Evolutionary conservation across 306 rosid species (phyloP), one percentile per base, ranked within the genome.

Genomic region (Gillenia trifoliata): DNA sequence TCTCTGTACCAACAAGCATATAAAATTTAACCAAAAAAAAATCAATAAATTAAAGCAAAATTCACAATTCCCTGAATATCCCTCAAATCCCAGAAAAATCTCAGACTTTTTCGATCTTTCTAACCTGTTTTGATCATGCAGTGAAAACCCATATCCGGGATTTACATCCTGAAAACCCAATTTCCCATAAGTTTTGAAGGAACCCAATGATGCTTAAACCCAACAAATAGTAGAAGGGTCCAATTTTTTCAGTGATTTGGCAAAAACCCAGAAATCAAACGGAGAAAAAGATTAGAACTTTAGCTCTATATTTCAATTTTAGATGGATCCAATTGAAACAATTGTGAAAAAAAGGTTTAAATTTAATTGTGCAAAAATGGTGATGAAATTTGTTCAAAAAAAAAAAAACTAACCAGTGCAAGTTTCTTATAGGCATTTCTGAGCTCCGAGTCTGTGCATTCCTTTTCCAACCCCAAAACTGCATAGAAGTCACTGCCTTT

Each of bases 401-500:
- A 36, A 56, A 71, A 22, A 66, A 76, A 30, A 81, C 92, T 85
- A 83, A 92, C 98, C 98, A 88, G 62, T 75, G 98, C 98, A 54
- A 92, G 90, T 84, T 86, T 95, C 91, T 83, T 95, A 84, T 95
- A 95, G 4, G 98, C 92, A 78, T 76, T 87, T 68, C 85, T 79
- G 77, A 95, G 88, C 81, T 95, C 98, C 30, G 78, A 70, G 25
- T 83, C 87, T 2, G 93, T 68, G 87, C 99, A 95, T 81, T 90
- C 98, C 79, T 90, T 92, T 33, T 88, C 77, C 91, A 95, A 76
- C 12, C 96, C 99, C 82, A 94, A 78, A 41, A 92, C 84, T 3
- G 82, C 83, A 43, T 95, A 95, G 36, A 86, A 89, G 64, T 90
- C 92, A 72, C 45, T 78, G 73, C 75, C 66, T 78, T 87, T 90